A percentile compares a stretch with the other conserved stretches of the same genome.
Conservation (phyloP, 2,329 filamentous ascomycete genomes). For the Didymosphaeria variabile region DNA sequence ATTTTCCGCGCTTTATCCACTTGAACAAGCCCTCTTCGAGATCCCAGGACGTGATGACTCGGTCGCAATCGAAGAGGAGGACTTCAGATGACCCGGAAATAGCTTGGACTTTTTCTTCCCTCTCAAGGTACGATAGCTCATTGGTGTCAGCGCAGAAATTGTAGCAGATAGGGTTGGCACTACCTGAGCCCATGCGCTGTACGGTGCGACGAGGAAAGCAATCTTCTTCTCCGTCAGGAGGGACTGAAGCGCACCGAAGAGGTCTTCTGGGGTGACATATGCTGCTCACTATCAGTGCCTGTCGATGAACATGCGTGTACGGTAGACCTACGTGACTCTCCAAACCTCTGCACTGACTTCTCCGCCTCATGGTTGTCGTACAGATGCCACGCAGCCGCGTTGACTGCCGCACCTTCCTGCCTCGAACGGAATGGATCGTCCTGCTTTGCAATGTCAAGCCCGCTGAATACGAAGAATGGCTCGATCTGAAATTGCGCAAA, state of each 20-base stretch:
- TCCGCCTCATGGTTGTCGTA: conserved; percentile 84
- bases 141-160: conserved; percentile 32
- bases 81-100: conserved; percentile 87
- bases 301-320: background rate
- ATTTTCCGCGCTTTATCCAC: conserved; percentile 71
- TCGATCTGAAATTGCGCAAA: conserved; percentile 75
- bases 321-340: conserved; percentile 71
- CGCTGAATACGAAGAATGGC: conserved; percentile 93
- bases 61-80: conserved; percentile 84
- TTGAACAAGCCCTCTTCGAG: conserved; percentile 73
- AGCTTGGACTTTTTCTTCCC: conserved; percentile 69
- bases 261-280: conserved; percentile 69
- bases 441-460: conserved; percentile 80
- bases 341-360: conserved; percentile 86
- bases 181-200: conserved; percentile 87
- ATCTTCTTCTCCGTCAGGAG: conserved; percentile 75
- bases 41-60: conserved; percentile 73
- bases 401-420: conserved; percentile 71
- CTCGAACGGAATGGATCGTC: conserved; percentile 65
- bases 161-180: conserved; percentile 22
- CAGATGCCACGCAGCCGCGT: conserved; percentile 82
- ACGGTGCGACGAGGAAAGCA: conserved; percentile 84
- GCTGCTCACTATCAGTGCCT: conserved; percentile 58
- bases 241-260: conserved; percentile 79
- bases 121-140: conserved; percentile 81